phyloP scores from a whole-genome alignment of 192 early-diverging fungal species.

The Linnemannia zychae region DNA sequence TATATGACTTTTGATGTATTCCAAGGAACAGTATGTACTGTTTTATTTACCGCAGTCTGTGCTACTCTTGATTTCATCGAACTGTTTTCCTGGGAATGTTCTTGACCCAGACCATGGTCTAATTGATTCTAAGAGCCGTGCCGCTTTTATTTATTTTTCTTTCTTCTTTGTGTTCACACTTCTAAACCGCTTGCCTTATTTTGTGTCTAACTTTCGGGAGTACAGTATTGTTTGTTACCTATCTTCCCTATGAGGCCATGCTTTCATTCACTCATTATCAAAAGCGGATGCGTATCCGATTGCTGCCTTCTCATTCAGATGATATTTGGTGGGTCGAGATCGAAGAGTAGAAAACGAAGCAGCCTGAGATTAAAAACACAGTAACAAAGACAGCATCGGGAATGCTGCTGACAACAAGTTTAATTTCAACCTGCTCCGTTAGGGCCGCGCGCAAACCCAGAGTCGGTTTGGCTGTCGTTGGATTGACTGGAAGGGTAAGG shows the following conservation, averaged over 20 bases:
- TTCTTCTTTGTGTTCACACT: not conserved
- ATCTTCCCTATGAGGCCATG: too few relatives aligned
- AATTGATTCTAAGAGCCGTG: not conserved
- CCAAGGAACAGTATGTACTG: not conserved
- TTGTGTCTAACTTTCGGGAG: too few relatives aligned
- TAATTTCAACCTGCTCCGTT: not conserved
- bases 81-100: not conserved
- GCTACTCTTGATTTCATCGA: not conserved
- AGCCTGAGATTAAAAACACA: too few relatives aligned
- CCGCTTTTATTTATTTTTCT: not conserved
- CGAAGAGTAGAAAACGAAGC: too few relatives aligned
- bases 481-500: not conserved
- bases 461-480: not conserved
- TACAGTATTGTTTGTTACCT: too few relatives aligned
- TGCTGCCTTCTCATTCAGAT: too few relatives aligned
- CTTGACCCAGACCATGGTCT: not conserved
- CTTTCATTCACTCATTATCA: too few relatives aligned
- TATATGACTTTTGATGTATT: not conserved
- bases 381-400: too few relatives aligned
- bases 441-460: not conserved
- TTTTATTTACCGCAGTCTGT: not conserved
- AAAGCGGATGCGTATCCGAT: too few relatives aligned
- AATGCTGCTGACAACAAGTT: too few relatives aligned
- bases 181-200: not conserved
- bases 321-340: too few relatives aligned